Evolutionary conservation across 108 stramenopile genomes (phyloP), one percentile per base, ranked within the genome.

Genomic region (Discostella pseudostelligera): DNA sequence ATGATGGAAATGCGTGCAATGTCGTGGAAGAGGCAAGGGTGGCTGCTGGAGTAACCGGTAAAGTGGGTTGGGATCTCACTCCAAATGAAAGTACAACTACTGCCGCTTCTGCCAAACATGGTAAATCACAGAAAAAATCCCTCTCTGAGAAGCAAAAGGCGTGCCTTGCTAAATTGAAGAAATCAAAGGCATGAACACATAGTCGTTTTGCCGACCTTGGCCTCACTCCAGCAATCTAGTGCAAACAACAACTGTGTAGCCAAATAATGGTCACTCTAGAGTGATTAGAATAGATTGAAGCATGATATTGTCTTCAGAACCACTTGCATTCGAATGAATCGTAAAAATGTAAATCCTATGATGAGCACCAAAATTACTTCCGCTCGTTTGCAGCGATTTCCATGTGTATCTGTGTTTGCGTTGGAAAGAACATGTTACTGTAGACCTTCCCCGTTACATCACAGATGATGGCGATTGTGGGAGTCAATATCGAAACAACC

Each of bases 331-430:
- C 32, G 32, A 32, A 32, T 5, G 32, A 32, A 32, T 32, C 32
- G 5, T 32, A 4, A 5, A 32, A 32, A 32, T 3, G 32, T 32
- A 32, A 32, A 32, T 32, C 32, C 5, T 32, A 4, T 32, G 4
- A 32, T 32, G 32, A 32, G 32, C 5, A 32, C 5, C 32, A 32
- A 3, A 32, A 53, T 53, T 66, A 54, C 40, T 22, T 49, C 8
- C 43, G 43, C 32, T 76, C 67, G 19, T 62, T 56, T 12, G 56
- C 32, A 10, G 66, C 67, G 29, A 90, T 84, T 70, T 93, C 92
- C 21, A 81, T 68, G 58, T 93, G 92, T 65, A 93, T 90, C 66
- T 93, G 92, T 24, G 85, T 90, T 64, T 93, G 92, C 9, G 88
- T 90, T 11, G 92, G 92, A 62, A 69, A 93, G 62, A 80, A 88